These are phyloP conservation scores for Artemisia argyi DNA, from an alignment of 129 eudicot species.

Conservation along the genomic window DNA sequence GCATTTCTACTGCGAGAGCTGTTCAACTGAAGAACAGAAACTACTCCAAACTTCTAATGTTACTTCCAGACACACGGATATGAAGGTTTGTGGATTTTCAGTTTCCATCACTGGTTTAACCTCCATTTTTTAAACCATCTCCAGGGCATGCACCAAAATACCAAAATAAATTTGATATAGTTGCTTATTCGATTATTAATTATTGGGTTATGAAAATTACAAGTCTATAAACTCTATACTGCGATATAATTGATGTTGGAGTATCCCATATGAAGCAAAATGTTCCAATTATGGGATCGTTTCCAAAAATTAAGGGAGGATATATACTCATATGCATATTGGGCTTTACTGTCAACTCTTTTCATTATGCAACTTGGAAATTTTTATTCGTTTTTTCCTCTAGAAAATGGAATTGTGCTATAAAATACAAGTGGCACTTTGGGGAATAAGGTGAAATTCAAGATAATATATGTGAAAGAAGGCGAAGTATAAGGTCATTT, in stretches of 20 bases:
- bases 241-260: neutral
- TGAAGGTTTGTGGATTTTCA: slow-evolving; percentile 46
- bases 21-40: slow-evolving; percentile 74
- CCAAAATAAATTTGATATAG: neutral
- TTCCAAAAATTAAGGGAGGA: too few species aligned
- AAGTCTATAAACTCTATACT: neutral
- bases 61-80: slow-evolving; percentile 60
- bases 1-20: slow-evolving; percentile 74
- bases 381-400: too few species aligned
- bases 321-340: too few species aligned
- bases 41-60: slow-evolving; percentile 67
- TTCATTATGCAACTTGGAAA: too few species aligned
- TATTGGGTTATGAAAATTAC: neutral
- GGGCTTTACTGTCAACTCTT: too few species aligned
- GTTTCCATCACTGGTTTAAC: neutral
- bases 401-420: too few species aligned
- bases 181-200: neutral
- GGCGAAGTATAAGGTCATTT: too few species aligned
- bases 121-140: neutral
- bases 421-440: too few species aligned
- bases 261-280: too few species aligned
- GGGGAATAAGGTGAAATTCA: too few species aligned
- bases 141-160: neutral
- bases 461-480: too few species aligned
- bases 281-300: too few species aligned